Evolutionary conservation across 78 protist genomes (phyloP), one percentile per base, ranked within the genome.

Genomic region (slime mould (Dictyostelium discoideum)): DNA sequence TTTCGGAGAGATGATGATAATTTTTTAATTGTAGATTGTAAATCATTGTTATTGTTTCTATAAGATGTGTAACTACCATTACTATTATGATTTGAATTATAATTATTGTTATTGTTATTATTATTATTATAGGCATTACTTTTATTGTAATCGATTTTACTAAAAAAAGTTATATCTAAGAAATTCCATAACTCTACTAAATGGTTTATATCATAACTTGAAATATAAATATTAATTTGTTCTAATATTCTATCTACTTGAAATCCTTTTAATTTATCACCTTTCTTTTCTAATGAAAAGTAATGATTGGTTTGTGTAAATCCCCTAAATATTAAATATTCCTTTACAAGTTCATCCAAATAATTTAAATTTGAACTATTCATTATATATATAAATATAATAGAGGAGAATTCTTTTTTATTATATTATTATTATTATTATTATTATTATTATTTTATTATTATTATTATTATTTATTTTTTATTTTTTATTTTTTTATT

Each of bases 281-380:
- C 14, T 32, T 92, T 92, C 69, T 77, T 85, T 14, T 96, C 97
- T 1, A 78, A 3, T 16, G 84, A 60, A 74, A 96, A 96, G 84
- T 84, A 84, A 32, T 89, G 92, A 54, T 92, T 83, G 39, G 97
- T 80, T 40, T 85, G 84, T 8, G 87, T 92, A 74, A 96, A 96
- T 13, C 97, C 97, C 26, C 97, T 84, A 85, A 96, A 96, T 74
- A 86, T 57, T 16, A 96, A 72, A 54, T 96, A 96, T 50, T 96
- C 97, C n/a, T 81, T 81, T 11, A 96, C 93, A 8, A 92, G 40
- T 67, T 96, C 97, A 79, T 96, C 97, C 42, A 92, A 44, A 90
- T 90, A 90, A 37, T 72, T 90, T n/a, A 90, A 60, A 60, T 44
- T 90, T 22, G 87, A 32, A 32, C 9, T 24, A 5, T 73, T 73